phyloP scores from a whole-genome alignment of 495 filamentous ascomycete species.

The Penicillium coffeae region DNA sequence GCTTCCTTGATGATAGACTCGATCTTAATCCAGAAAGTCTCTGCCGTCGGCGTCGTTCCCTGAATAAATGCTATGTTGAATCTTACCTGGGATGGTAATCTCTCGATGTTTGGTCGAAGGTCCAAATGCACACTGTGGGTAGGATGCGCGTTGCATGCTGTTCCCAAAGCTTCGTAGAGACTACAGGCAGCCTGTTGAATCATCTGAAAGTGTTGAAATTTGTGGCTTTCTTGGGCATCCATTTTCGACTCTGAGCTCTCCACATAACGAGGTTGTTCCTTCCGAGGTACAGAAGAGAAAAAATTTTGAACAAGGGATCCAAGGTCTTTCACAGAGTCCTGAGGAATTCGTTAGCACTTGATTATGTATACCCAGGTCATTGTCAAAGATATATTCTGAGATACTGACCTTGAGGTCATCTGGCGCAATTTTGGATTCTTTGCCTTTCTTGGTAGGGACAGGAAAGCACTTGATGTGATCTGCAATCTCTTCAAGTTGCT shows the following conservation, averaged over 20 bases:
- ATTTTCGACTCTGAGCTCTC: too few relatives aligned
- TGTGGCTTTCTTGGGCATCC: neutral
- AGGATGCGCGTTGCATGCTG: neutral
- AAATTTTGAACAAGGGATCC: neutral
- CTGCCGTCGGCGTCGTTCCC: neutral
- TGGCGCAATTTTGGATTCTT: neutral
- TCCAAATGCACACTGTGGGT: neutral
- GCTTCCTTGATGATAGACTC: neutral
- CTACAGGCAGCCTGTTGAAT: neutral
- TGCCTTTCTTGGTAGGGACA: neutral
- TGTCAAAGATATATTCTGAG: too few relatives aligned
- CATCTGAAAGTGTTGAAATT: neutral
- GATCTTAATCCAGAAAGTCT: neutral
- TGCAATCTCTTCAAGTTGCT: neutral
- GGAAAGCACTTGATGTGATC: neutral
- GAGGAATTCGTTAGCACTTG: neutral
- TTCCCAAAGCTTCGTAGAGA: neutral
- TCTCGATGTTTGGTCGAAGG: neutral
- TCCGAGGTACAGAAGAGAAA: neutral
- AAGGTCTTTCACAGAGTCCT: neutral
- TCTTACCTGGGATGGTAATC: neutral
- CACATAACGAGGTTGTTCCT: neutral
- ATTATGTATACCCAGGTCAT: neutral
- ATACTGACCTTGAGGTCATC: neutral
- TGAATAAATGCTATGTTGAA: neutral